Conservation (phyloP, 352 stramenopile species). For the Pythium insidiosum region DNA sequence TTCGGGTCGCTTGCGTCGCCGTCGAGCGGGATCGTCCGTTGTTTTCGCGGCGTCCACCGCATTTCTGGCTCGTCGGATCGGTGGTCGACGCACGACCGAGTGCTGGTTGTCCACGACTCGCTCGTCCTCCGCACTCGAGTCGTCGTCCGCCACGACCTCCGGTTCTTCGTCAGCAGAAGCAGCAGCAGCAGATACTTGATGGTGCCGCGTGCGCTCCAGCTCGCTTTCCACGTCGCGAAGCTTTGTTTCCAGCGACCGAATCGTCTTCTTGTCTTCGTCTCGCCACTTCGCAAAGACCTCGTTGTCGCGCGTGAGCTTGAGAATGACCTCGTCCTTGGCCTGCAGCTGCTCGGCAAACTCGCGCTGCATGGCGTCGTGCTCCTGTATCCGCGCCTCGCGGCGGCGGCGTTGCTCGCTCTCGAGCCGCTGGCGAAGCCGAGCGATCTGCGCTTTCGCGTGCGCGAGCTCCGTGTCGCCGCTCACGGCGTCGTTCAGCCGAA, state of each 20-base stretch:
- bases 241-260: constrained; percentile 33
- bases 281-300: constrained; percentile 48
- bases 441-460: constrained; percentile 50
- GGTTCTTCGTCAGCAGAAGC: too few species aligned
- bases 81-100: too few species aligned
- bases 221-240: constrained; percentile 32
- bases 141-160: too few species aligned
- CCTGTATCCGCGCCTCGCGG: constrained; percentile 42
- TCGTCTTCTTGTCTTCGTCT: constrained; percentile 48
- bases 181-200: too few species aligned
- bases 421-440: constrained; percentile 35
- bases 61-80: too few species aligned
- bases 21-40: too few species aligned
- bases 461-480: constrained; percentile 43
- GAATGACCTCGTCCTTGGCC: constrained; percentile 56
- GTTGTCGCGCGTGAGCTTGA: constrained; percentile 45
- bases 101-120: too few species aligned
- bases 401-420: constrained; percentile 37
- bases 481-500: constrained; percentile 58
- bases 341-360: constrained; percentile 46
- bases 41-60: too few species aligned
- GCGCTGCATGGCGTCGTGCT: constrained; percentile 36
- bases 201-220: too few species aligned
- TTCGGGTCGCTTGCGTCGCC: too few species aligned
- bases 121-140: too few species aligned